Percentiles rank a stretch among this genome's conserved stretches.
These are phyloP conservation scores for Talaromyces trachyspermus DNA, from an alignment of 495 filamentous ascomycete species.

Conservation along the genomic window DNA sequence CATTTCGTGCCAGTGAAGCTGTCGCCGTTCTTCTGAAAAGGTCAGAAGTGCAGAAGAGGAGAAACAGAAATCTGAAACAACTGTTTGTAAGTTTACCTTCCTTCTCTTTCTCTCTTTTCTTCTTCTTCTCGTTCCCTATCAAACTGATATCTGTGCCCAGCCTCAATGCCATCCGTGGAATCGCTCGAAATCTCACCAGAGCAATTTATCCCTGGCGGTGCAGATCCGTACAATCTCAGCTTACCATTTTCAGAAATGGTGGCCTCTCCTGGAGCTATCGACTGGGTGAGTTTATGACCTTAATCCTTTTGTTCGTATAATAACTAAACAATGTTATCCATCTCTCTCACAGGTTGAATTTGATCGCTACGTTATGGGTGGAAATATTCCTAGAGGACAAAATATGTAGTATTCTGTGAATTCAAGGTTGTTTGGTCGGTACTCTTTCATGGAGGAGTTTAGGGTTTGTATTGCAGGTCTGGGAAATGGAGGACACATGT, in stretches of 20 bases:
- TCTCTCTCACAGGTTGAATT: not conserved
- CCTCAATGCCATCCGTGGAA: constrained; percentile 10
- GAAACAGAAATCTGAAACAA: not conserved
- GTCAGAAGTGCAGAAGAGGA: not conserved
- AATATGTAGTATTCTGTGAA: not conserved
- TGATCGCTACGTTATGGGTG: constrained; percentile 6
- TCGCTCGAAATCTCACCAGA: constrained; percentile 5
- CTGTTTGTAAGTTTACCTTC: not conserved
- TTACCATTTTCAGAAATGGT: constrained; percentile 19
- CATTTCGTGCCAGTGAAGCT: constrained; percentile 7
- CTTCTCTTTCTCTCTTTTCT: not conserved
- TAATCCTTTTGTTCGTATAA: not conserved
- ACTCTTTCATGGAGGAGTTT: not conserved
- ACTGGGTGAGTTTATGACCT: constrained; percentile 27
- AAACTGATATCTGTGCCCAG: constrained; percentile 16
- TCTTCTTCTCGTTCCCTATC: constrained; percentile 5
- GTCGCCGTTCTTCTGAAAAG: constrained; percentile 7
- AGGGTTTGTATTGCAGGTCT: too few relatives aligned
- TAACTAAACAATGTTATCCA: not conserved
- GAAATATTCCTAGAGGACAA: not conserved
- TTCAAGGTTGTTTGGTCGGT: not conserved
- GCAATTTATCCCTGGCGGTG: not conserved
- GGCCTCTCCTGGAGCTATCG: constrained; percentile 22
- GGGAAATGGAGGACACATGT: too few relatives aligned
- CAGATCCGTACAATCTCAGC: constrained; percentile 1